Evolutionary conservation across 2,329 filamentous ascomycete genomes (phyloP).

Genomic region (Colletotrichum caudatum): DNA sequence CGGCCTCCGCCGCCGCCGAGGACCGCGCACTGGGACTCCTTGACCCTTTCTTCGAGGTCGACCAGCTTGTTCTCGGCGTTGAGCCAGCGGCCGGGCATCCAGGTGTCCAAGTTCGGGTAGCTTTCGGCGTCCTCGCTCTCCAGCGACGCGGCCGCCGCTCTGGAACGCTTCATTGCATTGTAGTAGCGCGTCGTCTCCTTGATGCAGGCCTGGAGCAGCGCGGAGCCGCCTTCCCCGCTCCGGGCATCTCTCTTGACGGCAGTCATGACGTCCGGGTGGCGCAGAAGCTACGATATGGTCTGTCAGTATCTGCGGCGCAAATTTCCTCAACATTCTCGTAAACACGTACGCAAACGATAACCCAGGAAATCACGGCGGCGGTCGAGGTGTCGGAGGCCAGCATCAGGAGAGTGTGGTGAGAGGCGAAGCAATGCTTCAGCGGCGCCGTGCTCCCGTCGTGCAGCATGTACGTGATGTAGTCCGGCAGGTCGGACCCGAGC

Average conservation of each 20-base stretch:
- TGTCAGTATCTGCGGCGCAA: background rate
- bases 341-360: conserved; percentile 41
- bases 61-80: conserved; percentile 36
- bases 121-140: conserved; percentile 40
- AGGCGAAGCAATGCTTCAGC: conserved; percentile 33
- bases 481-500: conserved; percentile 27
- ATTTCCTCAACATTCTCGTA: too few species aligned
- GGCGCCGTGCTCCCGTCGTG: conserved; percentile 36
- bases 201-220: conserved; percentile 42
- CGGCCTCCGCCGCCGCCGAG: conserved; percentile 28
- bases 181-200: conserved; percentile 43
- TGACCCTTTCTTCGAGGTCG: conserved; percentile 8
- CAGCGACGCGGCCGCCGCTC: conserved; percentile 28
- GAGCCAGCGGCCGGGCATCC: conserved; percentile 43
- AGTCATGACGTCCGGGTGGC: conserved; percentile 40
- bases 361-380: conserved; percentile 40
- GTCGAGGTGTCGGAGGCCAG: conserved; percentile 42
- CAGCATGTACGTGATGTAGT: conserved; percentile 43
- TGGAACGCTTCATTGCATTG: conserved; percentile 30
- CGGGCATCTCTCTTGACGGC: conserved; percentile 40
- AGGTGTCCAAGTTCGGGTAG: conserved; percentile 35
- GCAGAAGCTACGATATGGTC: conserved; percentile 29
- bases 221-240: conserved; percentile 19
- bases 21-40: conserved; percentile 14
- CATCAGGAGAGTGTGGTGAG: conserved; percentile 42